Percentiles rank a stretch among this genome's conserved stretches.
These are phyloP conservation scores for Mycena pura DNA, from an alignment of 768 basidiomycete species.

Conservation along the genomic window DNA sequence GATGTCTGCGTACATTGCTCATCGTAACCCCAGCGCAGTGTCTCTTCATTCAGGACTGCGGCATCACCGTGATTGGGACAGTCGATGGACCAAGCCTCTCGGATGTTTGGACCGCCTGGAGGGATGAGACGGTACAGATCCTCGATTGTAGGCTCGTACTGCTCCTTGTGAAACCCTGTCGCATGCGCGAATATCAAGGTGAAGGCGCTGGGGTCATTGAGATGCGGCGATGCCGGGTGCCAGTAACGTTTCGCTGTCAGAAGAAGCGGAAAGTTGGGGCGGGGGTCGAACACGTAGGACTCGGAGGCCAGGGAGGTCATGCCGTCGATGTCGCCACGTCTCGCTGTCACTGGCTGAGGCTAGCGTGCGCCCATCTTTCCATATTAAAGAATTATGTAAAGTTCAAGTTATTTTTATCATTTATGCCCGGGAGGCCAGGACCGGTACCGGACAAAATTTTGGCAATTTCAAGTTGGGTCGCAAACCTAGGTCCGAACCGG, in stretches of 20 bases:
- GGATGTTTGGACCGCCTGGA: slow-evolving; percentile 38
- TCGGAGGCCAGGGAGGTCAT: slow-evolving; percentile 27
- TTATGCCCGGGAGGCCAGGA: too few species aligned
- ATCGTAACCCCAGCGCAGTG: slow-evolving; percentile 48
- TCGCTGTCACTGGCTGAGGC: too few species aligned
- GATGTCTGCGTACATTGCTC: slow-evolving; percentile 52
- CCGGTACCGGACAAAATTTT: too few species aligned
- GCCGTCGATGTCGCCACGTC: too few species aligned
- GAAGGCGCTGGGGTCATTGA: slow-evolving; percentile 45
- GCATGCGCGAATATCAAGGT: slow-evolving; percentile 61
- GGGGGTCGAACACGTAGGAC: slow-evolving; percentile 57
- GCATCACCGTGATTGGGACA: slow-evolving; percentile 64
- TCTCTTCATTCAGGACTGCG: slow-evolving; percentile 52
- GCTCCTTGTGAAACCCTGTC: slow-evolving; percentile 63
- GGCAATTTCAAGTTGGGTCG: too few species aligned
- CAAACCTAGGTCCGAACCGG: too few species aligned
- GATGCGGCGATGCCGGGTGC: slow-evolving; percentile 40
- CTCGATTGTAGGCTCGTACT: slow-evolving; percentile 63
- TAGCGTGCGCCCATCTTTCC: too few species aligned
- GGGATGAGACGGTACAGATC: slow-evolving; percentile 45
- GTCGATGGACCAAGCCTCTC: slow-evolving; percentile 59
- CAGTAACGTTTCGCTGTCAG: slow-evolving; percentile 59
- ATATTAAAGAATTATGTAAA: too few species aligned
- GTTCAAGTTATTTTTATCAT: too few species aligned
- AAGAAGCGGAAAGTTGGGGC: slow-evolving; percentile 56